Evolutionary conservation across 2,329 filamentous ascomycete genomes (phyloP).

Genomic region (Cladosporium sp.): DNA sequence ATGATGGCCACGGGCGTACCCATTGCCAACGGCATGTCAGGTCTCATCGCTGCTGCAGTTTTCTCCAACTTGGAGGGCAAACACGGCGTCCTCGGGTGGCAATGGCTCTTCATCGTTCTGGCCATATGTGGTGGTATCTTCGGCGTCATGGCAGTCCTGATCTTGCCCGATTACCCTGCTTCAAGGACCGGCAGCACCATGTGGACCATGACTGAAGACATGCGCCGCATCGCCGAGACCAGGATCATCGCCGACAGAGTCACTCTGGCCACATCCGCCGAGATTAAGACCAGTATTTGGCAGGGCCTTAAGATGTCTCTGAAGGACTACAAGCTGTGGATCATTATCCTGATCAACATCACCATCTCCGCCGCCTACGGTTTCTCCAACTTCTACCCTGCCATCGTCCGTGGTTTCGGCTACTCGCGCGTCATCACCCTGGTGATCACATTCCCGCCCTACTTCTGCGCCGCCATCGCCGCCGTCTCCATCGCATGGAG

Average conservation of each 20-base stretch:
- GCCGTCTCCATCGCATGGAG: slow-evolving; percentile 29
- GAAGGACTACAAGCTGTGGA: slow-evolving; percentile 38
- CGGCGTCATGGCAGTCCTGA: slow-evolving; percentile 54
- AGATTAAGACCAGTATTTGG: slow-evolving; percentile 38
- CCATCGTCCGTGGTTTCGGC: slow-evolving; percentile 60
- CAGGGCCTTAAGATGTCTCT: slow-evolving; percentile 33
- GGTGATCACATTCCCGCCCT: slow-evolving; percentile 32
- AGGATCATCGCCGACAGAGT: slow-evolving; percentile 49
- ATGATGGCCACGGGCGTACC: slow-evolving; percentile 51
- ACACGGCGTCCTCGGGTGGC: slow-evolving; percentile 56
- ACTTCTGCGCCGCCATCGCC: slow-evolving; percentile 16
- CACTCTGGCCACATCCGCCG: slow-evolving; percentile 40
- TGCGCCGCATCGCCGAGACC: slow-evolving; percentile 52
- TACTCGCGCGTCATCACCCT: slow-evolving; percentile 57
- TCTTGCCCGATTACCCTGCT: slow-evolving; percentile 49
- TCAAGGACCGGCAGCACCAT: slow-evolving; percentile 38
- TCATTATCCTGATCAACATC: slow-evolving; percentile 39
- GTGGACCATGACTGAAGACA: slow-evolving; percentile 50
- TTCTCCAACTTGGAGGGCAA: slow-evolving; percentile 58
- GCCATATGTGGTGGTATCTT: slow-evolving; percentile 51
- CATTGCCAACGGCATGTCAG: slow-evolving; percentile 49
- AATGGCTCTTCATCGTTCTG: slow-evolving; percentile 42
- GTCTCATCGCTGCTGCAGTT: slow-evolving; percentile 57
- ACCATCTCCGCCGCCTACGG: slow-evolving; percentile 29
- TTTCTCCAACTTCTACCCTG: slow-evolving; percentile 33